Percentiles rank a stretch among this genome's conserved stretches.
Evolutionary conservation across 495 filamentous ascomycete genomes (phyloP).

Genomic region (Alectoria sarmentosa): DNA sequence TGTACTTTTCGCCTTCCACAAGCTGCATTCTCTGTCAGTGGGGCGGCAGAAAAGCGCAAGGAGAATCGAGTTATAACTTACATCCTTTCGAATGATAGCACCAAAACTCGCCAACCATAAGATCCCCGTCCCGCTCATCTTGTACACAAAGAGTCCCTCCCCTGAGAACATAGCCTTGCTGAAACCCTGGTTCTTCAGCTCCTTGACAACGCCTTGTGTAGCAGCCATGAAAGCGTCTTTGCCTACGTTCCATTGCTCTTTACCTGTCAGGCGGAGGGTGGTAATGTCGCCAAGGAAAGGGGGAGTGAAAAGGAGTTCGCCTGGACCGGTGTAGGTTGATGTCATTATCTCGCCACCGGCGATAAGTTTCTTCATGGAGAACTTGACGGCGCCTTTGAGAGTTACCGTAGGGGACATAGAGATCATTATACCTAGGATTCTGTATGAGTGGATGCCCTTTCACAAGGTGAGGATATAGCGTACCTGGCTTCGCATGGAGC

Average conservation of each 20-base stretch:
- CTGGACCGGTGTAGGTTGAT: conserved; percentile 83
- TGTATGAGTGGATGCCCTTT: not conserved
- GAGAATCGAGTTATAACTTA: conserved; percentile 38
- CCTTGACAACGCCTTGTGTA: conserved; percentile 71
- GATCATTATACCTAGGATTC: conserved; percentile 67
- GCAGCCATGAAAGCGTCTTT: conserved; percentile 70
- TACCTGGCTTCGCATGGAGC: conserved; percentile 72
- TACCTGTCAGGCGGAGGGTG: conserved; percentile 59
- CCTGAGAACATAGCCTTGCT: conserved; percentile 90
- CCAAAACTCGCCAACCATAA: conserved; percentile 89
- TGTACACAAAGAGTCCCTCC: conserved; percentile 88
- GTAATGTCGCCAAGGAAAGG: conserved; percentile 79
- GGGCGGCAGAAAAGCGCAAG: not conserved
- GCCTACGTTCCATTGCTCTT: conserved; percentile 73
- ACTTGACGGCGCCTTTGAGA: conserved; percentile 71
- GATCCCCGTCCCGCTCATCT: conserved; percentile 69
- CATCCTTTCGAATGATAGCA: conserved; percentile 92
- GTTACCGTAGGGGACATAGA: conserved; percentile 87
- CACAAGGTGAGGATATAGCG: conserved; percentile 13
- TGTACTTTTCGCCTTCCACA: conserved; percentile 70
- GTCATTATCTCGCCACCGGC: conserved; percentile 71
- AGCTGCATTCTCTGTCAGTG: conserved; percentile 42
- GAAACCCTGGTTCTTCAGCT: conserved; percentile 82
- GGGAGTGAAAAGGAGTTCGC: conserved; percentile 80
- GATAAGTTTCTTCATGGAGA: conserved; percentile 78